phyloP scores from a whole-genome alignment of 2,329 filamentous ascomycete genomes.

The Xylariaceae sp. region DNA sequence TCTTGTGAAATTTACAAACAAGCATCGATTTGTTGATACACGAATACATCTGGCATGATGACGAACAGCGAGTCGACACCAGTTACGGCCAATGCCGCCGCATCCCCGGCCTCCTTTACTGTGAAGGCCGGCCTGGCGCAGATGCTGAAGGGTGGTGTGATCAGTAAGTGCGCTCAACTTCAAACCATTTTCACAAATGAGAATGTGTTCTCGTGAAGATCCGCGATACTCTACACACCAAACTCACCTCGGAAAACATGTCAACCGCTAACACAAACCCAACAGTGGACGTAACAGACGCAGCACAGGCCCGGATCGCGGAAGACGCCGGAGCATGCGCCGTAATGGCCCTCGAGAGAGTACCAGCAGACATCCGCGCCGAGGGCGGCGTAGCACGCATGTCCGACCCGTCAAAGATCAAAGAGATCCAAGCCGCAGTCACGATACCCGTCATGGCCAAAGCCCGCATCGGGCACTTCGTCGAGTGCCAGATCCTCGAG shows the following conservation, averaged over 20 bases:
- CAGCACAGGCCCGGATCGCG: conserved; percentile 90
- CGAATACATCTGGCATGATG: neutral
- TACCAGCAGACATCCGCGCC: conserved; percentile 90
- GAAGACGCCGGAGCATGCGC: conserved; percentile 94
- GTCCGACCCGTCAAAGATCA: conserved; percentile 92
- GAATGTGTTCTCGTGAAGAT: too few species aligned
- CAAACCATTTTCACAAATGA: too few species aligned
- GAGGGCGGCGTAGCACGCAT: conserved; percentile 94
- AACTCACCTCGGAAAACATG: too few species aligned
- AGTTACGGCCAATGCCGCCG: conserved; percentile 23
- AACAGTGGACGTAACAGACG: conserved; percentile 83
- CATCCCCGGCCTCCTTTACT: conserved; percentile 60
- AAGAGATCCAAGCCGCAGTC: conserved; percentile 88
- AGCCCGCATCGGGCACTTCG: conserved; percentile 94
- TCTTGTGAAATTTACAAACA: too few species aligned
- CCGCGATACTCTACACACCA: too few species aligned
- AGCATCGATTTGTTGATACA: too few species aligned
- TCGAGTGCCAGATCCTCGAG: conserved; percentile 98
- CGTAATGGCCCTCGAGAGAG: conserved; percentile 97
- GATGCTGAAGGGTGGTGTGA: conserved; percentile 98
- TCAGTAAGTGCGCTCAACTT: conserved; percentile 45
- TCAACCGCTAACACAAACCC: too few species aligned
- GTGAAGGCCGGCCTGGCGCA: conserved; percentile 94
- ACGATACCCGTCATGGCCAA: conserved; percentile 99
- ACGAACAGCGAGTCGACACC: conserved; percentile 8